A percentile compares a stretch with the other conserved stretches of the same genome.
These are phyloP conservation scores for Aciculosporium take DNA, from an alignment of 2,329 filamentous ascomycete genomes.

Conservation along the genomic window DNA sequence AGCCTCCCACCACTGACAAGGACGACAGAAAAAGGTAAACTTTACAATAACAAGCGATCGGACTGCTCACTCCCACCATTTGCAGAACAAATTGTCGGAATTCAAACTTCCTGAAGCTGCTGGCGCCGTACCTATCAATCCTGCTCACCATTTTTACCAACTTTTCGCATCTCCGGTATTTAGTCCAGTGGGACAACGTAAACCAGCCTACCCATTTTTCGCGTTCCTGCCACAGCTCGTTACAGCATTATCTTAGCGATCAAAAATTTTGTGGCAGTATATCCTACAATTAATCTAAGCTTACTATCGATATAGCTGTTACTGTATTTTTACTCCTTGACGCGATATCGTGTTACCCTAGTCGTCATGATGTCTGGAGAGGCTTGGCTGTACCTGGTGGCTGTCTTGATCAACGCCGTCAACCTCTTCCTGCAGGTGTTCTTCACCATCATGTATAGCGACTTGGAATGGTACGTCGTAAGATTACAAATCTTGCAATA, in stretches of 20 bases:
- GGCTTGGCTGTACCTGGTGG: constrained; percentile 94
- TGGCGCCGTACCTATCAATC: background rate
- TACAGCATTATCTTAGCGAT: background rate
- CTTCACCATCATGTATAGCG: constrained; percentile 99
- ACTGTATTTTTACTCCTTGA: background rate
- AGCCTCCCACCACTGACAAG: no score
- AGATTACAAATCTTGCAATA: background rate
- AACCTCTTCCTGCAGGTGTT: constrained; percentile 99
- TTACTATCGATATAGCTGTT: background rate
- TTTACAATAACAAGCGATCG: no score
- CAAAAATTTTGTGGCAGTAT: background rate
- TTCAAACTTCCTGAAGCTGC: background rate
- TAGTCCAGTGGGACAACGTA: background rate
- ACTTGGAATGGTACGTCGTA: constrained; percentile 81
- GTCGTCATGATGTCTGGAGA: constrained; percentile 69
- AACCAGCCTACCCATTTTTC: background rate
- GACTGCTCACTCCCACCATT: no score
- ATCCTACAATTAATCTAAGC: background rate
- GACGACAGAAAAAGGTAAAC: no score
- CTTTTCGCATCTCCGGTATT: background rate
- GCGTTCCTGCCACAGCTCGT: background rate
- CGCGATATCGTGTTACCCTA: background rate
- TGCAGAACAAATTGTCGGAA: constrained; percentile 8
- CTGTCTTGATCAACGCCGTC: constrained; percentile 98
- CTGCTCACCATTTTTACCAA: background rate